These are phyloP conservation scores for Arachnopeziza araneosa DNA, from an alignment of 2,329 filamentous ascomycete species.

Conservation along the genomic window DNA sequence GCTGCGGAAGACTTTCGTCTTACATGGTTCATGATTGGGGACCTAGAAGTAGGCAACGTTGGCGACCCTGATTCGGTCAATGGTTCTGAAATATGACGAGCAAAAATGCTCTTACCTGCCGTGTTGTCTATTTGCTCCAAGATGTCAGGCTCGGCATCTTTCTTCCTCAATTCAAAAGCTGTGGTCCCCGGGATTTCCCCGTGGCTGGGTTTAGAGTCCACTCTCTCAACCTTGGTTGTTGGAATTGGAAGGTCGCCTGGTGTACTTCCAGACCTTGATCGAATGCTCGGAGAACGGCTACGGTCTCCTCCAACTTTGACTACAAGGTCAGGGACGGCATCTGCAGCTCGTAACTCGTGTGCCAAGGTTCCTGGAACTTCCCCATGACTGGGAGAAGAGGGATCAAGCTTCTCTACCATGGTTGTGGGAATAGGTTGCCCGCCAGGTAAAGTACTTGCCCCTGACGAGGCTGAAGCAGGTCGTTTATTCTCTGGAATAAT, in stretches of 20 bases:
- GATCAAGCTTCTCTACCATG: conserved; percentile 51
- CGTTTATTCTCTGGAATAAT: conserved; percentile 17
- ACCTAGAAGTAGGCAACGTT: conserved; percentile 42
- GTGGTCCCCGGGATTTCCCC: conserved; percentile 57
- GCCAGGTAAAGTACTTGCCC: background rate
- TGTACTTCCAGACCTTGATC: conserved; percentile 26
- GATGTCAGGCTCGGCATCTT: conserved; percentile 55
- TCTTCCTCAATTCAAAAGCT: conserved; percentile 49
- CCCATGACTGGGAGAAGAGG: conserved; percentile 48
- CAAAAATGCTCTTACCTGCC: conserved; percentile 48
- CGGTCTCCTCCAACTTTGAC: conserved; percentile 31
- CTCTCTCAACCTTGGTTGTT: conserved; percentile 51
- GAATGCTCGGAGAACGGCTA: conserved; percentile 19
- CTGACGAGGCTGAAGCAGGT: background rate
- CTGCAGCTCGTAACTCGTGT: conserved; percentile 48
- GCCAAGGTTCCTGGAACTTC: conserved; percentile 57
- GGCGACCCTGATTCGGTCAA: conserved; percentile 58
- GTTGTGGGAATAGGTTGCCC: conserved; percentile 48
- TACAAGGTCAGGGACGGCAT: conserved; percentile 57
- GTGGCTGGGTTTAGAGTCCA: conserved; percentile 50
- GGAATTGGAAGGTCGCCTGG: conserved; percentile 44
- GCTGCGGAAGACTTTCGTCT: conserved; percentile 30
- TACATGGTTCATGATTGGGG: conserved; percentile 35
- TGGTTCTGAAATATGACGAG: conserved; percentile 38
- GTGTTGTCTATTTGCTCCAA: conserved; percentile 43